A percentile compares a stretch with the other conserved stretches of the same genome.
These are phyloP conservation scores for Penicillium antarcticum DNA, from an alignment of 495 filamentous ascomycete species.

Conservation along the genomic window DNA sequence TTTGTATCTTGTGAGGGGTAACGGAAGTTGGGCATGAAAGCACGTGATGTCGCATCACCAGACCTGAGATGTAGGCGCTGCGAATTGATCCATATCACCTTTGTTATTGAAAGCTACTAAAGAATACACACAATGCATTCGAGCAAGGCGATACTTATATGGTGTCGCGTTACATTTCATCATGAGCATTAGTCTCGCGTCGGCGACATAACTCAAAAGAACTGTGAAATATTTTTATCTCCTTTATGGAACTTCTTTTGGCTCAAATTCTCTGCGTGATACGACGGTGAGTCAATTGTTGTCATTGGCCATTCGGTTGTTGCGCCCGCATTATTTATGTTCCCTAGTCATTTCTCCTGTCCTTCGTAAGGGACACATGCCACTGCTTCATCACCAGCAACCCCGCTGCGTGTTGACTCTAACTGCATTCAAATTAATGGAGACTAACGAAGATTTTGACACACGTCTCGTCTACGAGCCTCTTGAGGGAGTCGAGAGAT, in stretches of 20 bases:
- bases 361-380: constrained; percentile 3
- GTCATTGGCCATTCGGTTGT: constrained; percentile 7
- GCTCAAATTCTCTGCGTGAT: constrained; percentile 5
- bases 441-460: constrained; percentile 8
- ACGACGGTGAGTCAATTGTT: constrained; percentile 8
- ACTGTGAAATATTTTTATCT: constrained; percentile 2
- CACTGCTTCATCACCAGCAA: constrained; percentile 11
- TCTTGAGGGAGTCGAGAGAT: constrained; percentile 27
- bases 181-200: too few species aligned
- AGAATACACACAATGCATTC: too few species aligned
- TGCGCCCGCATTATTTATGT: constrained; percentile 8
- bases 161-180: too few species aligned
- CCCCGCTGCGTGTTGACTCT: constrained; percentile 14
- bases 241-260: constrained; percentile 5
- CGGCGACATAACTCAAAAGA: too few species aligned
- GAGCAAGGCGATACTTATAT: too few species aligned
- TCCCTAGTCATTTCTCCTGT: constrained; percentile 5
- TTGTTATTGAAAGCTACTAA: too few species aligned
- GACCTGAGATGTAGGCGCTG: too few species aligned
- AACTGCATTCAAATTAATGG: constrained; percentile 17
- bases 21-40: too few species aligned
- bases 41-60: too few species aligned
- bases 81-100: too few species aligned
- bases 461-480: constrained; percentile 22
- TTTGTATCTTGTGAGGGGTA: too few species aligned